A percentile compares a stretch with the other conserved stretches of the same genome.
Conservation (phyloP, 1,284 basidiomycete genomes). For the Peniophora sp. region DNA sequence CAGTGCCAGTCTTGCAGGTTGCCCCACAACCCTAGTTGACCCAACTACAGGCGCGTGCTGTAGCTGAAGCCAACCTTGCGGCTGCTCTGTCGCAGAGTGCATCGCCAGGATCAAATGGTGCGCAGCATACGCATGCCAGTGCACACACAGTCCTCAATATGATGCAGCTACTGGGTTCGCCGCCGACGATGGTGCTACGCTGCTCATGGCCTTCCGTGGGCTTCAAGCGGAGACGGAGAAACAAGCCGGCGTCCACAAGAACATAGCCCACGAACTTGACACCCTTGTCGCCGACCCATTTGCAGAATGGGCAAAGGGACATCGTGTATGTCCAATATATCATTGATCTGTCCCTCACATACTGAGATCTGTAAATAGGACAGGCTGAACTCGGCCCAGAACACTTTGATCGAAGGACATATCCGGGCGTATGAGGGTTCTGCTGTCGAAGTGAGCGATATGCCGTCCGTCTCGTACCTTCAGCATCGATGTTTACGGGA, state of each 20-base stretch:
- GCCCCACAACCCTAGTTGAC: slow-evolving; percentile 4
- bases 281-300: slow-evolving; percentile 69
- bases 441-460: slow-evolving; percentile 42
- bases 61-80: slow-evolving; percentile 56
- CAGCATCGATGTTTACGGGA: slow-evolving; percentile 1
- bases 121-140: slow-evolving; percentile 8
- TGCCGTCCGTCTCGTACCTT: not conserved
- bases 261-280: slow-evolving; percentile 59
- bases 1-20: slow-evolving; percentile 17
- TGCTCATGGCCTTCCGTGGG: slow-evolving; percentile 71
- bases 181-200: slow-evolving; percentile 71
- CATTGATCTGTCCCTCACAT: not conserved
- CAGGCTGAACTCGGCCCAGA: slow-evolving; percentile 47
- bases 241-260: slow-evolving; percentile 61
- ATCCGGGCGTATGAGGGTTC: slow-evolving; percentile 62
- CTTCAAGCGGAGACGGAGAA: slow-evolving; percentile 59
- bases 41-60: slow-evolving; percentile 48
- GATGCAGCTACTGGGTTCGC: slow-evolving; percentile 54
- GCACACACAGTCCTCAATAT: not conserved
- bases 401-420: slow-evolving; percentile 60
- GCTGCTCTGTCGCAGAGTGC: slow-evolving; percentile 45
- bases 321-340: slow-evolving; percentile 40
- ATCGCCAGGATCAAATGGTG: slow-evolving; percentile 45
- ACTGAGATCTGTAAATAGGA: slow-evolving; percentile 30
- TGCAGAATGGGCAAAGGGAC: slow-evolving; percentile 59